phyloP scores from a whole-genome alignment of 257 asterid genomes.

The Przewalskia tangutica region DNA sequence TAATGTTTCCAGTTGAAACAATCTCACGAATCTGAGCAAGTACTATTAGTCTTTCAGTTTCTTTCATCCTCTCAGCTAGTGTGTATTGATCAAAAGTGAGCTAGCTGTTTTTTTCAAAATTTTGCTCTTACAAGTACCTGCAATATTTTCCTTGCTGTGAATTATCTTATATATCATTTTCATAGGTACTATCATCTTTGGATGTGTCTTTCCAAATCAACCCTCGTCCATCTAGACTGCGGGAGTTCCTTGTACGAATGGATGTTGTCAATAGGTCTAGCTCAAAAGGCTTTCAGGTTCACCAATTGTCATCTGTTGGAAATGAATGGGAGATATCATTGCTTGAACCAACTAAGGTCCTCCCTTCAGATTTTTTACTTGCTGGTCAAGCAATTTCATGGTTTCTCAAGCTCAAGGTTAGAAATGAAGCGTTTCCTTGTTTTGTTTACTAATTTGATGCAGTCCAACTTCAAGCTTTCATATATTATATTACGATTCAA shows the following conservation, averaged over 20 bases:
- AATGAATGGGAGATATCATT: conserved; percentile 76
- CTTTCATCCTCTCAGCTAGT: neutral
- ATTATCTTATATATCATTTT: conserved; percentile 8
- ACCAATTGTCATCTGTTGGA: conserved; percentile 79
- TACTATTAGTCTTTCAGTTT: neutral
- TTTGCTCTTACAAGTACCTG: conserved; percentile 8
- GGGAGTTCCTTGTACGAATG: conserved; percentile 84
- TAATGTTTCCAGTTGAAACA: neutral
- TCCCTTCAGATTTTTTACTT: conserved; percentile 42
- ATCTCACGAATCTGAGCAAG: neutral
- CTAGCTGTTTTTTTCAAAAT: neutral
- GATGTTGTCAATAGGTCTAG: conserved; percentile 73
- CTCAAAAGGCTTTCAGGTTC: conserved; percentile 72
- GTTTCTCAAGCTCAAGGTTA: conserved; percentile 90
- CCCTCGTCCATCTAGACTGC: conserved; percentile 66
- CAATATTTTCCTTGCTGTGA: neutral
- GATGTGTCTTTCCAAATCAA: conserved; percentile 72
- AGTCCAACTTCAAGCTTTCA: neutral
- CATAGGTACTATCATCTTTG: conserved; percentile 82
- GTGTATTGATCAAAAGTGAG: neutral
- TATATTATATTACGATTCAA: neutral
- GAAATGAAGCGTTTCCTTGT: conserved; percentile 3
- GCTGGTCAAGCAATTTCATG: conserved; percentile 89
- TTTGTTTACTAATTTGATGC: neutral
- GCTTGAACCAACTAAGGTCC: conserved; percentile 48